Evolutionary conservation across 306 rosid genomes (phyloP).

Genomic region (Cicer judaicum): DNA sequence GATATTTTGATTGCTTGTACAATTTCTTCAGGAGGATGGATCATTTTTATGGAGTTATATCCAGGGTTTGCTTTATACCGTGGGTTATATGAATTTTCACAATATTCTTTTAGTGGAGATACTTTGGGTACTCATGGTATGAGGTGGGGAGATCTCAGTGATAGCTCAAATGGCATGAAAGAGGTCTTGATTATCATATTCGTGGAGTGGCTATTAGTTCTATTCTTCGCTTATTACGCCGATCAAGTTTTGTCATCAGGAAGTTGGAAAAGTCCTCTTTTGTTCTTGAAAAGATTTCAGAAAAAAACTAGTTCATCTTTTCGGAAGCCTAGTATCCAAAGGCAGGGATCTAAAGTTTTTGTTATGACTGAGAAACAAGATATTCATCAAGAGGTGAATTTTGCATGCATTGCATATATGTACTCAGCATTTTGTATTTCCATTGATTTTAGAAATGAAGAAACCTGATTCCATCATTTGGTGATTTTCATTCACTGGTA

Average conservation of each 20-base stretch:
- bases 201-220: conserved; percentile 71
- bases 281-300: conserved; percentile 60
- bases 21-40: conserved; percentile 61
- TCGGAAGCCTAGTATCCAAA: conserved; percentile 58
- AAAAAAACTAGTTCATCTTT: conserved; percentile 57
- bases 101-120: conserved; percentile 58
- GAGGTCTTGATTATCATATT: conserved; percentile 69
- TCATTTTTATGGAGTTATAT: conserved; percentile 72
- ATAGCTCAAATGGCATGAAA: conserved; percentile 68
- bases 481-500: no score
- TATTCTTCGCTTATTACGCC: conserved; percentile 64
- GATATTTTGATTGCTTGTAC: conserved; percentile 23
- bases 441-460: no score
- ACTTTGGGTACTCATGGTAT: conserved; percentile 69
- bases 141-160: conserved; percentile 75
- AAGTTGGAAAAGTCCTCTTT: conserved; percentile 66
- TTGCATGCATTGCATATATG: conserved; percentile 27
- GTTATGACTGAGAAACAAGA: conserved; percentile 81
- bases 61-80: conserved; percentile 86
- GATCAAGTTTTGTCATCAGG: conserved; percentile 72
- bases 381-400: conserved; percentile 77
- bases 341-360: conserved; percentile 70
- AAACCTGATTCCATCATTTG: no score
- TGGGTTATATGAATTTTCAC: conserved; percentile 76
- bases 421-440: no score